phyloP scores from a whole-genome alignment of 1,284 basidiomycete species.

The Cutaneotrichosporon dermatis region DNA sequence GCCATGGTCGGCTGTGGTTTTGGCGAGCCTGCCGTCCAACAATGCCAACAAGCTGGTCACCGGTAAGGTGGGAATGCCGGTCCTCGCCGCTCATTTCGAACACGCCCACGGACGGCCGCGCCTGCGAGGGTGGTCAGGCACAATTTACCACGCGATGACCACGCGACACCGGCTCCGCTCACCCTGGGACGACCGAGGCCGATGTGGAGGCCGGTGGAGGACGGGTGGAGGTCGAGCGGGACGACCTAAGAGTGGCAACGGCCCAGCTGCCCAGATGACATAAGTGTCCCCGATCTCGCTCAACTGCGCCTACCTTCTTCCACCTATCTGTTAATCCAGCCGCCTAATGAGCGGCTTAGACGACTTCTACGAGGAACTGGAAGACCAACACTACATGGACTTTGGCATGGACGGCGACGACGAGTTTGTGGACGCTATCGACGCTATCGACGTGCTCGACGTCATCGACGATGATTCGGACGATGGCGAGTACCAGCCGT shows the following conservation, averaged over 20 bases:
- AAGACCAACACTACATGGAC: slow-evolving; percentile 16
- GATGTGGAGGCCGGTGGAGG: neutral
- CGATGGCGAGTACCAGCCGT: slow-evolving; percentile 26
- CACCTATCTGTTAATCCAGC: neutral
- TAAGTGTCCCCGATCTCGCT: neutral
- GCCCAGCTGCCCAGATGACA: neutral
- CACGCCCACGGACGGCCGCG: neutral
- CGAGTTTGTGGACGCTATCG: slow-evolving; percentile 17
- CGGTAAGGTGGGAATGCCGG: neutral
- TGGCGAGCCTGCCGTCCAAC: neutral
- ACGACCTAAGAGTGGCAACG: neutral
- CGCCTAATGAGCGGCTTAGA: neutral
- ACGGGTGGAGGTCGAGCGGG: neutral
- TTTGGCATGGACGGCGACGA: slow-evolving; percentile 21
- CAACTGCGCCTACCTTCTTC: neutral
- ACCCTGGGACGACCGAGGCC: too few species aligned
- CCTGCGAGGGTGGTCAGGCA: too few species aligned
- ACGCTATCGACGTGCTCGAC: slow-evolving; percentile 7
- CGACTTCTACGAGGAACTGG: slow-evolving; percentile 11
- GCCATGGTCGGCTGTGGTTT: neutral
- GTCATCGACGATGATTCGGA: slow-evolving; percentile 12
- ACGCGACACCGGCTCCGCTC: too few species aligned
- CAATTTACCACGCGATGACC: too few species aligned
- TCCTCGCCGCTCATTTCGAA: neutral
- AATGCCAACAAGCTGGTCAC: neutral